Evolutionary conservation across 257 asterid genomes (phyloP), one percentile per base, ranked within the genome.

Genomic region (Solanum pinnatisectum): DNA sequence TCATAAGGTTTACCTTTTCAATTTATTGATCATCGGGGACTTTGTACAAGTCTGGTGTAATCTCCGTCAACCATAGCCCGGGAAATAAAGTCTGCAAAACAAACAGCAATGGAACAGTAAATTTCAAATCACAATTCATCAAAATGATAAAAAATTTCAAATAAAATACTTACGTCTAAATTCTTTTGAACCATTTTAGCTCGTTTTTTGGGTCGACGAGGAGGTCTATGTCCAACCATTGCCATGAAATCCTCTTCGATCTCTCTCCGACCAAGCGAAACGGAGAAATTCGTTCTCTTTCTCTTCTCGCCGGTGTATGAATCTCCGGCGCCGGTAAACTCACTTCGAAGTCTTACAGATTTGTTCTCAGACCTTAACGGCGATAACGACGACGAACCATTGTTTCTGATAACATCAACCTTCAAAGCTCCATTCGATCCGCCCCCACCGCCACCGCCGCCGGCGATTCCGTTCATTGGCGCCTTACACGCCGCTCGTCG

Each of bases 141-240:
- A 71, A 71, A 70, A 30, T 7, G 11, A 30, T 70, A 6, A 71
- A 65, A 8, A 30, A 12, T 3, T 1, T 25, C 36, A 3, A 22
- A 39, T 18, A 60, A n/a, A 36, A 87, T 22, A 37, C 96, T 91
- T 85, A 95, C 97, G 90, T 95, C 97, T 63, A 95, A 82, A 71
- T 93, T 91, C 73, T 88, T 94, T 91, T 95, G 98, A 84, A 95
- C 88, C 78, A 65, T 25, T 84, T 89, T 90, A 22, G 90, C 87
- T 84, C 96, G 89, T 91, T 92, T 95, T 82, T 95, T 95, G 12
- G 98, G 98, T 52, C 97, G 87, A 86, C 98, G 93, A 73, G 92
- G 92, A 82, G 96, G 96, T 91, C 96, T 82, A 83, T 91, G 94
- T 7, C 94, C 96, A 18, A 93, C 91, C 86, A 92, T 89, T 2